These are phyloP conservation scores for Beauveria varroae DNA, from an alignment of 2,329 filamentous ascomycete species.

Conservation along the genomic window DNA sequence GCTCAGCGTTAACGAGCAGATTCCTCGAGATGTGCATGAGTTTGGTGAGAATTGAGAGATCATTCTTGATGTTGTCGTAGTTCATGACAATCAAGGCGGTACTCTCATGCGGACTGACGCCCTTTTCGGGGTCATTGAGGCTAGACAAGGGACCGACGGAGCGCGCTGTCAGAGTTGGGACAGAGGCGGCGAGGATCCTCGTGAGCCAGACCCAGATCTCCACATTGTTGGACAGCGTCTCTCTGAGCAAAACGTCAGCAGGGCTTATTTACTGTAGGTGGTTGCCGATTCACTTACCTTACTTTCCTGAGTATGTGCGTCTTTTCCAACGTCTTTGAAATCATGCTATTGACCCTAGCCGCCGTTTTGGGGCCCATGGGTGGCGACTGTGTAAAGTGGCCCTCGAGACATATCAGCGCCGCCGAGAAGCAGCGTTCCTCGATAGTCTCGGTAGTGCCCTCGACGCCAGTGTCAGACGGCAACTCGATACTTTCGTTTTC, in stretches of 20 bases:
- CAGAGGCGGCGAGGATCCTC: slow-evolving; percentile 52
- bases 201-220: slow-evolving; percentile 60
- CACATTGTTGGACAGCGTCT: slow-evolving; percentile 54
- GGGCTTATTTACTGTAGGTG: too few relatives aligned
- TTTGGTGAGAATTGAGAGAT: slow-evolving; percentile 57
- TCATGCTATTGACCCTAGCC: slow-evolving; percentile 47
- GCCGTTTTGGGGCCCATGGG: slow-evolving; percentile 51
- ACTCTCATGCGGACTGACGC: slow-evolving; percentile 54
- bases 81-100: slow-evolving; percentile 57
- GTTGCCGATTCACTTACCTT: slow-evolving; percentile 32
- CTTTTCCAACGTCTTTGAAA: slow-evolving; percentile 55
- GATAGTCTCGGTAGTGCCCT: slow-evolving; percentile 38
- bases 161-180: slow-evolving; percentile 52
- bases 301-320: slow-evolving; percentile 55
- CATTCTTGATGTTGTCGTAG: slow-evolving; percentile 52
- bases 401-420: slow-evolving; percentile 54
- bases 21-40: slow-evolving; percentile 61
- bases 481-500: slow-evolving; percentile 8
- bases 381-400: slow-evolving; percentile 50
- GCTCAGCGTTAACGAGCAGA: slow-evolving; percentile 55
- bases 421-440: slow-evolving; percentile 57
- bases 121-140: slow-evolving; percentile 46
- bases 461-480: slow-evolving; percentile 14
- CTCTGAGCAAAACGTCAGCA: slow-evolving; percentile 30
- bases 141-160: slow-evolving; percentile 50